Base-by-base conservation (phyloP, 768 basidiomycete species). In the Termitomyces sp. region DNA sequence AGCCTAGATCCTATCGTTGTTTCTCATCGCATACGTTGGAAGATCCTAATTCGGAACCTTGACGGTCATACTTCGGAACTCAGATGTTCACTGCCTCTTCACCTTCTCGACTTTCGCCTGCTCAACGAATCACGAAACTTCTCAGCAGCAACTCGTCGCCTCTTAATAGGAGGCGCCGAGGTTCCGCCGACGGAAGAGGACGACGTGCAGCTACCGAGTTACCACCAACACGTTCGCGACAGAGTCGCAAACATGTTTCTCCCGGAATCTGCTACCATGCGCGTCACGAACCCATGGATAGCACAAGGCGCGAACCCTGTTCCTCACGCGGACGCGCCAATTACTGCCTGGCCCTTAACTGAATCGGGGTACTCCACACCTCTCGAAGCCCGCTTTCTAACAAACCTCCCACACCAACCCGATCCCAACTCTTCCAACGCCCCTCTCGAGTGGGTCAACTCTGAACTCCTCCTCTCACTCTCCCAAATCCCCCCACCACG, bases 41-140 rank as follows among this genome's bases (percentile, higher is more conserved):
- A 72, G 16, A 89, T 93, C 63, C 77, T 87, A 56, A 89, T 96
- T 69, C 81, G 80, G 64, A 98, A 98, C 70, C 80, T 81, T 7
- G 96, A 98, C 70, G 95, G 95, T 0, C 96, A 98, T 70, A 89
- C 87, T 3, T 96, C 94, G 9, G 94, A 98, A 73, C 80, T 98
- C n/a, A 87, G 95, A 16, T 98, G 96, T 73, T 94, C 94, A 1
- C 81, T 98, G 6, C 96, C 96, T 0, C 74, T 98, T 38, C 86
- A 92, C 69, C 81, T 98, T 52, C 87, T 98, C 24, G 89, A 95
- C 65, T 71, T 82, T 61, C 79, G 84, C 13, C 76, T 96, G 1
- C 79, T 91, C 16, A 80, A 87, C 15, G 95, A 97, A 70, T 90
- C 93, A 1, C 81, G 88, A 39, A 78, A 82, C 1, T 81, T 86